Evolutionary conservation across 2,329 filamentous ascomycete species (phyloP), one percentile per base, ranked within the genome.

Genomic region (Aspergillus tubingensis): DNA sequence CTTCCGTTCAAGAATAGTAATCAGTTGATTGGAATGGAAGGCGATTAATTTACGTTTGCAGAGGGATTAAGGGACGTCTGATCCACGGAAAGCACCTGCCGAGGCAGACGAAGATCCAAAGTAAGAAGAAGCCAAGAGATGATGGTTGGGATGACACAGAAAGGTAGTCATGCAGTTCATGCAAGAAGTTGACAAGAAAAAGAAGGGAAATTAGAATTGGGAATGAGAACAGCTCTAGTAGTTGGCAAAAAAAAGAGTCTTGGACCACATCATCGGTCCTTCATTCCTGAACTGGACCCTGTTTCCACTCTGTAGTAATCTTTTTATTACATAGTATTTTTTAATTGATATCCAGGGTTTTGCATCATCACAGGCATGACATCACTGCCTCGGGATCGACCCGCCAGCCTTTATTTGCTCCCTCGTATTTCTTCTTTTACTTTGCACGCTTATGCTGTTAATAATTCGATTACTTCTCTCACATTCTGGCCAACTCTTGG

Each of bases 261-360:
- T 54, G 52, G 52, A 54, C 41, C 52, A 54, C 52, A 54, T 54
- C 52, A 54, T 54, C 39, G 36, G 32, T 13, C 32, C 32, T 36
- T 36, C 32, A 36, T 36, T 36, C 32, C 32, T 36, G 10, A 13
- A 11, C 32, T 36, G 11, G 39, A 43, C 17, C 39, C 39, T 43
- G 39, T 17, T n/a, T 17, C 39, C 17, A 17, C 27, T 27, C 6
- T 25, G 41, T 8, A 10, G 1, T 13, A 7, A 10, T 43, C 13
- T n/a, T 8, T 51, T 51, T 51, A 5, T 17, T 41, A 11, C 13
- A 15, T 10, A 8, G 30, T 32, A 4, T 32, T 11, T 32, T 32
- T 32, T 32, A 11, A 32, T 32, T 32, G 30, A 36, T 36, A 36
- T 36, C 32, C 32, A 4, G 11, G 32, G 10, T 13, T 54, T 43